Base-by-base conservation (phyloP, 2,329 filamentous ascomycete species). In the Arthrobotrys entomopaga region DNA sequence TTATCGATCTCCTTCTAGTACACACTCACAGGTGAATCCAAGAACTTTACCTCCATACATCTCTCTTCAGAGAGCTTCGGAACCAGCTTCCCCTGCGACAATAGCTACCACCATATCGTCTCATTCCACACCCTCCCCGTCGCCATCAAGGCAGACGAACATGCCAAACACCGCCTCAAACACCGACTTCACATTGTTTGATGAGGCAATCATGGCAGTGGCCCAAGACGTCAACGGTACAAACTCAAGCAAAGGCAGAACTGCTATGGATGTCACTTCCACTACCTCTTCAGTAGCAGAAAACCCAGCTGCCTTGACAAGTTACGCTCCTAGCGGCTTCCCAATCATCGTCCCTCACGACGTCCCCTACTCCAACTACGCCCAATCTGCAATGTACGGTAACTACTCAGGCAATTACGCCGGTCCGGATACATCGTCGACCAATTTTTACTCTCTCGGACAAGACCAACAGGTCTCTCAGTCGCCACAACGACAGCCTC, bases 111-210 rank as follows among this genome's bases (percentile, higher is more conserved):
- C 77, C 6, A 75, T 77, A 34, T 79, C 78, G 40, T 76, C 76
- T 10, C 77, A 75, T 58, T 79, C 78, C 10, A 77, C 78, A 34
- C 78, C 78, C 26, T 76, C 77, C 4, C 78, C 77, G 15, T 79
- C 78, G 29, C 77, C 77, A 48, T 76, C 77, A 4, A 67, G 77
- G 60, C 75, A 72, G 52, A 54, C 77, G 22, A 77, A 77, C 42
- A 75, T 78, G 74, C 77, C 77, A 15, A 73, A 66, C 52, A 63
- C 76, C 13, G 61, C 70, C 57, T 77, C 77, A 2, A 74, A 66
- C 46, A 59, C 73, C 46, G 78, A 79, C 50, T 79, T 78, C 49
- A 65, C 72, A 16, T 22, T 79, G n/a, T 78, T 76, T 52, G 77
- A 78, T 16, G 77, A 79, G 38, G 54, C 65, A n/a, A 65, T 73